A percentile compares a stretch with the other conserved stretches of the same genome.
Evolutionary conservation across 1,139 yeast genomes (phyloP).

Genomic region (Taphrina communis): DNA sequence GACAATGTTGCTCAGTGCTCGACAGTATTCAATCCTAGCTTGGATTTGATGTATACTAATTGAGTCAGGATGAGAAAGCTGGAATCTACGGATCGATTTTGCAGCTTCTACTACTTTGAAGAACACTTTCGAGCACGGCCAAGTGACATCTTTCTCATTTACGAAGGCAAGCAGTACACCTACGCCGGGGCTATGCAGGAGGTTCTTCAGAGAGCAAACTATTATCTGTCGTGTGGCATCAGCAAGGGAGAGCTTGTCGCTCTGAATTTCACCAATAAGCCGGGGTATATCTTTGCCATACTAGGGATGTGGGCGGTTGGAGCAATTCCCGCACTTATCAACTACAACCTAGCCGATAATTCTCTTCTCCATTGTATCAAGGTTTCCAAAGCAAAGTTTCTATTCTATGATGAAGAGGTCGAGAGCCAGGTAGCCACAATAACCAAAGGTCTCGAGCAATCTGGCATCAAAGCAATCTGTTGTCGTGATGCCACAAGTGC

Average conservation of each 20-base stretch:
- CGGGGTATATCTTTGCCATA: conserved; percentile 25
- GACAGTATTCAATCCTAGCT: background rate
- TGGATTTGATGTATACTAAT: no score
- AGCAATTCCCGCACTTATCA: conserved; percentile 28
- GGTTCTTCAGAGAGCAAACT: conserved; percentile 19
- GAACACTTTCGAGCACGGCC: conserved; percentile 20
- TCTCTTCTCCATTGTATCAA: conserved; percentile 82
- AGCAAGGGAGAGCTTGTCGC: conserved; percentile 23
- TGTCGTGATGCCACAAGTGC: background rate
- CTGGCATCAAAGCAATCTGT: conserved; percentile 11
- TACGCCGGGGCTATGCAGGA: conserved; percentile 12
- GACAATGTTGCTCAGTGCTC: conserved; percentile 13
- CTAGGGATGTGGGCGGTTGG: conserved; percentile 33
- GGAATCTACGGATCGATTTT: conserved; percentile 12
- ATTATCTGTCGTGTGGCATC: conserved; percentile 18
- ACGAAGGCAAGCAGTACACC: conserved; percentile 27
- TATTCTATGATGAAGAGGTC: conserved; percentile 78
- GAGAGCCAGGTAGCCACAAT: conserved; percentile 61
- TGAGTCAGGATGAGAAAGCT: background rate
- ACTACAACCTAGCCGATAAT: conserved; percentile 68
- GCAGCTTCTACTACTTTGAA: conserved; percentile 20
- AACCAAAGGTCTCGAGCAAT: conserved; percentile 56
- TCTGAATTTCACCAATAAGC: conserved; percentile 31
- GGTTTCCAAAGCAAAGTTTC: conserved; percentile 67
- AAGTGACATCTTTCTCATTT: conserved; percentile 17